Conservation (phyloP, 495 filamentous ascomycete genomes). For the Xylaria telfairii region DNA sequence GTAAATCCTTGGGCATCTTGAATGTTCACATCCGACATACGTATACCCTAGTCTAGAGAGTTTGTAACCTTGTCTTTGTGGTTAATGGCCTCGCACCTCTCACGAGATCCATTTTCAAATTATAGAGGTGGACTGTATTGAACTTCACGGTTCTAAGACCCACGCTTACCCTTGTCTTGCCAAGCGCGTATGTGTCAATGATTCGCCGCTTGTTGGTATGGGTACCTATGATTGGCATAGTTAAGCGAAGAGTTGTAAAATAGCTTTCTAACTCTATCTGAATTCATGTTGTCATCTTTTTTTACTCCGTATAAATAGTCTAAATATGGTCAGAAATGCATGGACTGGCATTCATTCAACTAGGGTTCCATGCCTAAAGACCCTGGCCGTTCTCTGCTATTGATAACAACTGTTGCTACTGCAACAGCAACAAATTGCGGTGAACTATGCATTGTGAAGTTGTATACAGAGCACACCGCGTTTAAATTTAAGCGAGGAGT, state of each 20-base stretch:
- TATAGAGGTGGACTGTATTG: not conserved
- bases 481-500: not conserved
- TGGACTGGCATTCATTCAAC: not conserved
- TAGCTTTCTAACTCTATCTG: not conserved
- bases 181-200: not conserved
- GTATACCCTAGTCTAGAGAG: not conserved
- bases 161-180: not conserved
- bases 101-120: not conserved
- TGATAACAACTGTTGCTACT: not conserved
- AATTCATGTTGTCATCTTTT: not conserved
- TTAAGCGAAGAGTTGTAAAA: not conserved
- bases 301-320: not conserved
- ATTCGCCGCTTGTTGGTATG: not conserved
- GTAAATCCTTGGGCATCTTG: no score
- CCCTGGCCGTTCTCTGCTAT: not conserved
- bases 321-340: not conserved
- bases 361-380: not conserved
- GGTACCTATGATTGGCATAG: not conserved
- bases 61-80: not conserved
- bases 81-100: not conserved
- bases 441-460: not conserved
- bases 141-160: not conserved
- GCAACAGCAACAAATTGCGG: not conserved
- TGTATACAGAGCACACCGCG: no score
- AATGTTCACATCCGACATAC: not conserved